Evolutionary conservation across 192 early-diverging fungal species (phyloP), one percentile per base, ranked within the genome.

Genomic region (Backusella mclennaniae): DNA sequence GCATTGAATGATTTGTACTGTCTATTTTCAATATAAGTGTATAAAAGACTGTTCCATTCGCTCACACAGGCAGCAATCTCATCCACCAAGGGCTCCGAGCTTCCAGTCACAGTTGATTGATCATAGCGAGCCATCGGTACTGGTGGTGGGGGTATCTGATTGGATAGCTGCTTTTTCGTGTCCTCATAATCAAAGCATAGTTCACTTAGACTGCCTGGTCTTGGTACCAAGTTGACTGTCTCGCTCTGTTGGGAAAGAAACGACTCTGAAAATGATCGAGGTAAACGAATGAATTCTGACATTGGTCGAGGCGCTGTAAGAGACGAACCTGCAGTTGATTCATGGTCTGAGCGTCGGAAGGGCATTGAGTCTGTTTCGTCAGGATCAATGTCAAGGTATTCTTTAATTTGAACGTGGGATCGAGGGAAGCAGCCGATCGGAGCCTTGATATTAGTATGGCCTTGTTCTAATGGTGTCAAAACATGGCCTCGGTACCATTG

Each of bases 401-500:
- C 87, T 80, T 84, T 84, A 36, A 87, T 84, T 66, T 82, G 82
- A 39, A 90, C 84, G 46, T 90, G 84, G 56, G 82, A 84, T n/a
- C 77, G 75, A 19, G 88, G 89, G 76, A 90, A 90, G 5, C 85
- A 78, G 9, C 88, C 89, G 46, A 81, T 84, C 42, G 77, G 81
- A 33, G 84, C 85, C 59, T 73, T 71, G 56, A 81, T 76, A 21
- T 83, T 79, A 29, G 85, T 78, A 46, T 63, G 67, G 1, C 81
- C 83, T 72, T 76, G 75, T 46, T 81, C 78, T 66, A 86, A 59
- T 36, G 84, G 66, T 63, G 83, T 80, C 23, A 90, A 77, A 17
- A 90, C 89, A 73, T 90, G 90, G n/a, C 89, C 89, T 38, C 89
- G 79, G 68, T 85, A 84, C 89, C 89, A 90, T n/a, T 80, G 80